Base-by-base conservation (phyloP, 495 filamentous ascomycete species). In the Aspergillus leporis region DNA sequence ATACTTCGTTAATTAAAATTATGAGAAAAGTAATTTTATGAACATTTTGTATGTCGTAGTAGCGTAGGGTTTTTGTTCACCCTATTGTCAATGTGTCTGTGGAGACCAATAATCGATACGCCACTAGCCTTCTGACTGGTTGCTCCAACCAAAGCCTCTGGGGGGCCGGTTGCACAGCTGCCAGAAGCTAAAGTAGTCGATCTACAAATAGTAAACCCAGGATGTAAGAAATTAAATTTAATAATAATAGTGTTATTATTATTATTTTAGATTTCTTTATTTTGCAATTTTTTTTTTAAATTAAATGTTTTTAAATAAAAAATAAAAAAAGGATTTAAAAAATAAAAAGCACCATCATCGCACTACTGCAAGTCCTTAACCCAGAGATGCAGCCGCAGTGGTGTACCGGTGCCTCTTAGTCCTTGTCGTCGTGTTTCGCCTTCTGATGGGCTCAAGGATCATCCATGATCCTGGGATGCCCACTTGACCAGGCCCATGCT, bases 371-470 rank as follows among this genome's bases (percentile, higher is more conserved):
- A 32, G 53, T 58, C 57, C 52, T 57, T 58, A 56, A 43, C 54
- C 48, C 46, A 62, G 54, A 59, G 56, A 55, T 62, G 60, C 61
- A 63, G 52, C 51, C 41, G 58, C 51, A 55, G 56, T 53, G 36
- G 49, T 56, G 14, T 55, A 58, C 57, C 54, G 46, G 51, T 62
- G 54, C 60, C 48, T 60, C 57, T 67, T 61, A 55, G 57, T 46
- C 31, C 57, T 56, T 60, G 56, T 58, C 55, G 47, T 55, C 34
- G 48, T 60, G 66, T 68, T 68, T 68, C 62, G 69, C 64, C 65
- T 70, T 56, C 58, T 63, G 45, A 66, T 64, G 58, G 59, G 36
- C 52, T 62, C 72, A 67, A 62, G 74, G 73, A 75, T 77, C 59
- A 76, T 71, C 71, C 74, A 69, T 70, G 67, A 51, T 62, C 36